phyloP scores from a whole-genome alignment of 2,329 filamentous ascomycete genomes.

The Trichoderma polysporum region DNA sequence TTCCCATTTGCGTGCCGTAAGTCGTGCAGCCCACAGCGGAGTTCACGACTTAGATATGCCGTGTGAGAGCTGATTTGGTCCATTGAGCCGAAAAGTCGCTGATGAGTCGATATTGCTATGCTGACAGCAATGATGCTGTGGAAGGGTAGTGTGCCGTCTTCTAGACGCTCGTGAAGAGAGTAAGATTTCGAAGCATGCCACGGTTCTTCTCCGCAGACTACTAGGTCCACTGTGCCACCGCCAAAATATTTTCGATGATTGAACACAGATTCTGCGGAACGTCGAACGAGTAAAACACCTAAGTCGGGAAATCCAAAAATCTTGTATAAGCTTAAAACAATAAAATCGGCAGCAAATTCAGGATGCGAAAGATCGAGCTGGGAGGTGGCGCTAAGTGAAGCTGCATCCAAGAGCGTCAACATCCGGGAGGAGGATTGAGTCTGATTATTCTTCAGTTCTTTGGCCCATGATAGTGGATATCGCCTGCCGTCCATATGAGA shows the following conservation, averaged over 20 bases:
- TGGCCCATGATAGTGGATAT: conserved; percentile 69
- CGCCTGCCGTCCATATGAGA: conserved; percentile 88
- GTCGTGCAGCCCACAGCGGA: conserved; percentile 57
- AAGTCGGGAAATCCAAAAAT: conserved; percentile 97
- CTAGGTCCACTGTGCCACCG: conserved; percentile 90
- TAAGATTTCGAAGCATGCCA: conserved; percentile 79
- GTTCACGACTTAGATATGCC: conserved; percentile 56
- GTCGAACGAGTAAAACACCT: conserved; percentile 79
- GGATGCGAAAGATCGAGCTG: conserved; percentile 67
- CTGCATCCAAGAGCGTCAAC: conserved; percentile 80
- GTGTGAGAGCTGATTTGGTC: conserved; percentile 69
- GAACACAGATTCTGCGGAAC: conserved; percentile 64
- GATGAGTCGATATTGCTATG: conserved; percentile 69
- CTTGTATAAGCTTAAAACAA: conserved; percentile 87
- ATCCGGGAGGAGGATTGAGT: conserved; percentile 31
- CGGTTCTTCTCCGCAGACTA: conserved; percentile 70
- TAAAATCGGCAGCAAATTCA: conserved; percentile 73
- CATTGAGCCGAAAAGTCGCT: conserved; percentile 70
- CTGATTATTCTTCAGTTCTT: conserved; percentile 40
- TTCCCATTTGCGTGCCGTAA: conserved; percentile 69
- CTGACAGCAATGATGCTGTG: conserved; percentile 86
- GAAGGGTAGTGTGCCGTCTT: conserved; percentile 89
- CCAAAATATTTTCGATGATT: conserved; percentile 78
- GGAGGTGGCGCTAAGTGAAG: conserved; percentile 75
- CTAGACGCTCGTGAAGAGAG: conserved; percentile 75